Evolutionary conservation across 371 early-diverging fungal species (phyloP), one percentile per base, ranked within the genome.

Genomic region (Parasitella parasitica): DNA sequence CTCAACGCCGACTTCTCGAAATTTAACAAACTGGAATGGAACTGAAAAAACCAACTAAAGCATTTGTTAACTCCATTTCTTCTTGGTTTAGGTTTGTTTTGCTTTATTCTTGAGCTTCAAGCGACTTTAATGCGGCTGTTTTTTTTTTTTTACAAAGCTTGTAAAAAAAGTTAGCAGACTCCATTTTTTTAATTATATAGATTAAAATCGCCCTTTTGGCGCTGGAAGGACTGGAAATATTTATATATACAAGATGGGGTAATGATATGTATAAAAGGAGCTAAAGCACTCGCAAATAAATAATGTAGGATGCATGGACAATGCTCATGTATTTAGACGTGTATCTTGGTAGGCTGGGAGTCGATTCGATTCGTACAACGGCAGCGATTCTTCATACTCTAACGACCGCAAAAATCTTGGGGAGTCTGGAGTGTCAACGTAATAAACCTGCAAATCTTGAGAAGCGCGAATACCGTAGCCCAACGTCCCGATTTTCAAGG

Each of bases 391-490:
- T 34, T 69, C 69, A 52, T 76, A 73, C 12, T 73, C 72, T 22
- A 76, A 56, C 3, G 67, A 62, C 20, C 66, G 48, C 41, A 76
- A 46, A 35, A 73, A 76, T 20, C 65, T 37, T 6, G 73, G 77
- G 0, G 64, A 54, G 6, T 37, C 34, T 15, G 41, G 52, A 18
- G 41, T 43, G 6, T 56, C 48, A 6, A 30, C 46, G 46, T 64
- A 48, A 13, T 51, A 64, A 2, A 61, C 55, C 35, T 70, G 51
- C 4, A 72, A 51, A 3, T 68, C 68, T 27, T 63, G 56, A 15
- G 76, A 66, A 7, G 73, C 70, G 7, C 70, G 62, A 12, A 74
- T 65, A 43, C 78, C 78, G 16, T 68, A 66, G 16, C 78, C 78
- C 38, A 77, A 48, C 0, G 78, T 77, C 6, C 78, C 78, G 2